Evolutionary conservation across 768 basidiomycete genomes (phyloP).

Genomic region (Myochromella boudieri): DNA sequence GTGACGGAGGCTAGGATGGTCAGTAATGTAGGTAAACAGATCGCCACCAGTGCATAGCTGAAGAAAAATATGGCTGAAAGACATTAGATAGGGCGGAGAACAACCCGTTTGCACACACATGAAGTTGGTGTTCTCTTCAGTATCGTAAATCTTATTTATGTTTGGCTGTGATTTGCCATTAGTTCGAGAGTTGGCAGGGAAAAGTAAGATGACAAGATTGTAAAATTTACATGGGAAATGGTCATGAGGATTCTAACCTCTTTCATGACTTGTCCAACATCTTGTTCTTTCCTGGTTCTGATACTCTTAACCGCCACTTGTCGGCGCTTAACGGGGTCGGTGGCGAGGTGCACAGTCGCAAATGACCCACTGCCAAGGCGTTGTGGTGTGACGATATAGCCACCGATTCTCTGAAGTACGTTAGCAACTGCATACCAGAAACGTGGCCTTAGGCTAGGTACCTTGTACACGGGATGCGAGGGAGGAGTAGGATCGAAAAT

Average conservation of each 20-base stretch:
- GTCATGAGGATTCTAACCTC: conserved; percentile 74
- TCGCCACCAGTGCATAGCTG: conserved; percentile 86
- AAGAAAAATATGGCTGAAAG: conserved; percentile 74
- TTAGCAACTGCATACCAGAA: not conserved
- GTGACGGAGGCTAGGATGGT: conserved; percentile 45
- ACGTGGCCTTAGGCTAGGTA: conserved; percentile 20
- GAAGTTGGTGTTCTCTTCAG: conserved; percentile 60
- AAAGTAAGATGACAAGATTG: not conserved
- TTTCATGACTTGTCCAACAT: conserved; percentile 66
- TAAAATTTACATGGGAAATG: conserved; percentile 61
- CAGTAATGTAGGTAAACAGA: conserved; percentile 82
- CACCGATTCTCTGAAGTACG: conserved; percentile 47
- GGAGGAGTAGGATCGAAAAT: conserved; percentile 68
- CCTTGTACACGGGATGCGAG: conserved; percentile 51
- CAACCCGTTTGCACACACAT: conserved; percentile 37
- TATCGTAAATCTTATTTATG: conserved; percentile 75
- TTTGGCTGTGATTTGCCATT: conserved; percentile 55
- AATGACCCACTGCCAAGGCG: conserved; percentile 81
- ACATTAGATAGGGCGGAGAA: not conserved
- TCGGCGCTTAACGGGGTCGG: conserved; percentile 58
- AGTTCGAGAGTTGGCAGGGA: not conserved
- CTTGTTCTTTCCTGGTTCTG: conserved; percentile 57
- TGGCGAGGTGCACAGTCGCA: conserved; percentile 78
- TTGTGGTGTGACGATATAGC: conserved; percentile 74
- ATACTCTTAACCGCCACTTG: conserved; percentile 89